Percentiles rank a stretch among this genome's conserved stretches.
These are phyloP conservation scores for Boletus subparvulus DNA, from an alignment of 768 basidiomycete genomes.

Conservation along the genomic window DNA sequence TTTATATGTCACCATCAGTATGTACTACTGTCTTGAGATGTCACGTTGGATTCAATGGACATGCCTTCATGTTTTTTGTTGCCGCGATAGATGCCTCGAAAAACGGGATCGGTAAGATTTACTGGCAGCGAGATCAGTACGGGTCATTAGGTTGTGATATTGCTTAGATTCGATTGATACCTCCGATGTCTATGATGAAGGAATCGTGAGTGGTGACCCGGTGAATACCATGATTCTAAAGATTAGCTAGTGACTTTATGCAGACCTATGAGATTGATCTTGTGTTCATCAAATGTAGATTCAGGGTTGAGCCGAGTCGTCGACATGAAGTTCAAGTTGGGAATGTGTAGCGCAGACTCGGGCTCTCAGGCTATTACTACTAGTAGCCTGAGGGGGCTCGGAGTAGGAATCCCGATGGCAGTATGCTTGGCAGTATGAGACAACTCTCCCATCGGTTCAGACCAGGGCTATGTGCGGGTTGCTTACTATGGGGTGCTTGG, in stretches of 20 bases:
- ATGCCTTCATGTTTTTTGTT: constrained; percentile 51
- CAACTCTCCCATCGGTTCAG: too few relatives aligned
- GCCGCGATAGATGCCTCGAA: constrained; percentile 51
- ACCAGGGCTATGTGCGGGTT: too few relatives aligned
- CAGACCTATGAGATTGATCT: constrained; percentile 36
- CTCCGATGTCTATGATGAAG: constrained; percentile 38
- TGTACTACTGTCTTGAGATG: background rate
- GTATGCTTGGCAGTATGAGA: too few relatives aligned
- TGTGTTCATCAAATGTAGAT: constrained; percentile 5
- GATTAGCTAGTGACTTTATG: background rate
- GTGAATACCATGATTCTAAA: background rate
- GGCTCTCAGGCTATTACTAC: too few relatives aligned
- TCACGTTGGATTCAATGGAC: constrained; percentile 1
- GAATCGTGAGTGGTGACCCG: background rate
- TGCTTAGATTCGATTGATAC: constrained; percentile 19
- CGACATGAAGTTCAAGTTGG: constrained; percentile 3
- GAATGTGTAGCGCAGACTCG: background rate
- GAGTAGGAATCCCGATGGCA: too few relatives aligned
- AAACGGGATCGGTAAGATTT: constrained; percentile 58
- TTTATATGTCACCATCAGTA: constrained; percentile 17
- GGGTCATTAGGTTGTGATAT: background rate
- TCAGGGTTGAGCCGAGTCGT: background rate
- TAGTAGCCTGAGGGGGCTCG: background rate
- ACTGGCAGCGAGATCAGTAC: constrained; percentile 31
- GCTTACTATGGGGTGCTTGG: too few relatives aligned